Percentiles rank a stretch among this genome's conserved stretches.
Evolutionary conservation across 768 basidiomycete genomes (phyloP).

Genomic region (Lactifluus piperatus): DNA sequence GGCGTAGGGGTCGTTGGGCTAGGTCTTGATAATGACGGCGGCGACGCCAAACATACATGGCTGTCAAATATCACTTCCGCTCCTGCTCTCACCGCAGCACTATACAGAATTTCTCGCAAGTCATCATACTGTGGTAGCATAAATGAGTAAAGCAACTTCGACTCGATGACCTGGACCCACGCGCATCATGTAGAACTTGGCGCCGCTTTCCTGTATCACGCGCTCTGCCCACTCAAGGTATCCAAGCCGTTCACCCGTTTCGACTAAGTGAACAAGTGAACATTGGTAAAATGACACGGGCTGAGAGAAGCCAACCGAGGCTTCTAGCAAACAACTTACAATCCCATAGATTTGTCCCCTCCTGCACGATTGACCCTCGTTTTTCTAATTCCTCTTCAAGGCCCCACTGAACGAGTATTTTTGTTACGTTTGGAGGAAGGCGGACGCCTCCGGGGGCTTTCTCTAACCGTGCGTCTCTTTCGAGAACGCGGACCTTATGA

Average conservation of each 20-base stretch:
- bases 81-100: slow-evolving; percentile 8
- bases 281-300: neutral
- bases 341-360: slow-evolving; percentile 9
- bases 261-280: neutral
- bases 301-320: neutral
- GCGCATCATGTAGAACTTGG: slow-evolving; percentile 8
- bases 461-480: neutral
- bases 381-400: slow-evolving; percentile 15
- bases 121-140: slow-evolving; percentile 11
- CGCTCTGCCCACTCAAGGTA: slow-evolving; percentile 9
- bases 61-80: slow-evolving; percentile 13
- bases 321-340: neutral
- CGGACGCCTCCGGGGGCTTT: slow-evolving; percentile 1
- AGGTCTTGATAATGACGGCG: neutral
- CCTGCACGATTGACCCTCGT: neutral
- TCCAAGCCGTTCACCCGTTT: slow-evolving; percentile 5
- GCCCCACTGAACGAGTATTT: slow-evolving; percentile 18
- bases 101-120: slow-evolving; percentile 14
- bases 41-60: slow-evolving; percentile 1
- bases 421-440: slow-evolving; percentile 17
- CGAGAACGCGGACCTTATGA: slow-evolving; percentile 18
- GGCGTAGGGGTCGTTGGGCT: neutral
- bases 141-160: neutral
- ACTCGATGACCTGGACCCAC: slow-evolving; percentile 1
- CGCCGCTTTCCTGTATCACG: slow-evolving; percentile 5